Evolutionary conservation across 208 protist species (phyloP).

Genomic region (Trichomonas gallinae): DNA sequence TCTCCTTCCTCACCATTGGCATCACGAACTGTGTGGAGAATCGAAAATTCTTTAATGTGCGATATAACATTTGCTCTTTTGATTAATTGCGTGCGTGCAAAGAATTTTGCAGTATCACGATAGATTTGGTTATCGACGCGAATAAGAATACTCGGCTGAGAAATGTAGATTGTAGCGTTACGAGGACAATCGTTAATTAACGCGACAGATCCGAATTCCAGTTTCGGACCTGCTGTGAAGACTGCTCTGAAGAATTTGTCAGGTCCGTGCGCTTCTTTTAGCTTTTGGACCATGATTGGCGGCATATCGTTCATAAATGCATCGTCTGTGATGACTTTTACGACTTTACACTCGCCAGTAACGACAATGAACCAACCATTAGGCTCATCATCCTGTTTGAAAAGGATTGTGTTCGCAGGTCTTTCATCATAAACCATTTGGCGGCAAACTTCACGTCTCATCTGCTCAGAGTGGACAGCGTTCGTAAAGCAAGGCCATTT

Average conservation of each 20-base stretch:
- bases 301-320: background rate
- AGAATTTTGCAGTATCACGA: background rate
- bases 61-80: background rate
- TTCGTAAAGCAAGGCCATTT: background rate
- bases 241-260: background rate
- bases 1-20: background rate
- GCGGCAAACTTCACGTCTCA: background rate
- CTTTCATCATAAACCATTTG: background rate
- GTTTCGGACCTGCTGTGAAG: background rate
- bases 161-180: background rate
- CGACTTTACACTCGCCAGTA: background rate
- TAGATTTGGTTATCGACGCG: background rate
- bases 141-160: background rate
- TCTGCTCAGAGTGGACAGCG: background rate
- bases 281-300: background rate
- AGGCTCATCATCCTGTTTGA: constrained; percentile 1
- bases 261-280: background rate
- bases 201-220: background rate
- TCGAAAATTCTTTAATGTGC: background rate
- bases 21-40: background rate
- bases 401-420: background rate
- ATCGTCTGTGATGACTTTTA: background rate
- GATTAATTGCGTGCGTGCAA: background rate
- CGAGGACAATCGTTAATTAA: background rate
- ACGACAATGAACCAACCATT: constrained; percentile 11